Evolutionary conservation across 352 stramenopile genomes (phyloP).

Genomic region (Thraustotheca clavata): DNA sequence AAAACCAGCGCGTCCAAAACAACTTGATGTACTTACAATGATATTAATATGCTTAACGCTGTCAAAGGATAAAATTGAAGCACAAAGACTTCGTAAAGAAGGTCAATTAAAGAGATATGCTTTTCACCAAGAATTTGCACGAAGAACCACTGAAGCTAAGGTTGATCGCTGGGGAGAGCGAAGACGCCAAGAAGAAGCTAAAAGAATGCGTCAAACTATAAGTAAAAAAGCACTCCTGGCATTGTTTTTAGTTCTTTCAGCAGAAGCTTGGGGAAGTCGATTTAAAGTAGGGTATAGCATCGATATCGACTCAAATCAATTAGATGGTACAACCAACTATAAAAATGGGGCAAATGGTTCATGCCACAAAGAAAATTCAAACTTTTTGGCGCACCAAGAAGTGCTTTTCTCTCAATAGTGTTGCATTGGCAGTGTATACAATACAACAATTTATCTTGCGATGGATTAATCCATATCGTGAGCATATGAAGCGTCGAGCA

Average conservation of each 20-base stretch:
- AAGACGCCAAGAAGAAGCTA: background rate
- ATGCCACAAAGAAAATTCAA: slow-evolving; percentile 6
- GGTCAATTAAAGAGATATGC: background rate
- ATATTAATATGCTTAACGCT: background rate
- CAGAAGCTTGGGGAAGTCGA: too few species aligned
- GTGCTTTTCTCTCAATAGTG: background rate
- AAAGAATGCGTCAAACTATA: background rate
- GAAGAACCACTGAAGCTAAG: background rate
- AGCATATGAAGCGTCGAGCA: background rate
- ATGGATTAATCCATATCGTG: background rate
- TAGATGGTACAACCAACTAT: background rate
- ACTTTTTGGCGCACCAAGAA: slow-evolving; percentile 14
- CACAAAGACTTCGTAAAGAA: background rate
- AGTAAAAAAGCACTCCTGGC: too few species aligned
- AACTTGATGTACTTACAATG: background rate
- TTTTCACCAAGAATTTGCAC: background rate
- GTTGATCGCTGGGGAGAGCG: slow-evolving; percentile 17
- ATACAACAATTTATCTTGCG: slow-evolving; percentile 11
- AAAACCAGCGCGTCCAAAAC: background rate
- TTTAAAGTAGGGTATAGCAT: too few species aligned
- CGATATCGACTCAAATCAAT: too few species aligned
- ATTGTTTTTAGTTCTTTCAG: too few species aligned
- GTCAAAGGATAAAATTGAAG: background rate
- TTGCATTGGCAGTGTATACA: background rate
- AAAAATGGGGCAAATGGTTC: background rate